Evolutionary conservation across 306 rosid genomes (phyloP).

Genomic region (Dalbergia cochinchinensis): DNA sequence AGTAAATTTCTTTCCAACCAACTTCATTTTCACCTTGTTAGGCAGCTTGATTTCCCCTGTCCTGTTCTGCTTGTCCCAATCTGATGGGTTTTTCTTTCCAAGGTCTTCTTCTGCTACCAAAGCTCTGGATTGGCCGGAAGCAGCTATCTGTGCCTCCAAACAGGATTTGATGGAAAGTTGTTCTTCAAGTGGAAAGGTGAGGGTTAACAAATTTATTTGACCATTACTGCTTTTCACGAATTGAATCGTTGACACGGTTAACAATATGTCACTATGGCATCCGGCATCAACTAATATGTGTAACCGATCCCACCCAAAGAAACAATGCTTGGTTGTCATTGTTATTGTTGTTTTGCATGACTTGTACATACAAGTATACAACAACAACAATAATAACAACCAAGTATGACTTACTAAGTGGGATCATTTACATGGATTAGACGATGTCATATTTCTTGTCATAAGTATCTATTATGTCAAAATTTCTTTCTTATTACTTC

Average conservation of each 20-base stretch:
- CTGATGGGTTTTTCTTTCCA: slow-evolving; percentile 33
- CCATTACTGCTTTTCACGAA: neutral
- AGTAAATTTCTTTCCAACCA: slow-evolving; percentile 44
- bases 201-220: slow-evolving; percentile 19
- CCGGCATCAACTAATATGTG: too few species aligned
- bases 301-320: too few species aligned
- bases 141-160: slow-evolving; percentile 45
- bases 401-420: too few species aligned
- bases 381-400: too few species aligned
- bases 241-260: too few species aligned
- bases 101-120: slow-evolving; percentile 47
- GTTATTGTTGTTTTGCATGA: slow-evolving; percentile 12
- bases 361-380: neutral
- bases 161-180: slow-evolving; percentile 40
- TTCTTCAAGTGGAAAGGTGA: slow-evolving; percentile 48
- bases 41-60: slow-evolving; percentile 29
- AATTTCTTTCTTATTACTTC: neutral
- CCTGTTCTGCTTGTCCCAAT: slow-evolving; percentile 1
- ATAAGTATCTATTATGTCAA: neutral
- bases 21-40: slow-evolving; percentile 28
- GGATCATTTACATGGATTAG: too few species aligned
- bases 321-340: too few species aligned
- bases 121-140: slow-evolving; percentile 44
- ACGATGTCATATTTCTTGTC: too few species aligned
- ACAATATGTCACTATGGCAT: too few species aligned